These are phyloP conservation scores for Rhynchosporium graminicola DNA, from an alignment of 2,329 filamentous ascomycete genomes.

Conservation along the genomic window DNA sequence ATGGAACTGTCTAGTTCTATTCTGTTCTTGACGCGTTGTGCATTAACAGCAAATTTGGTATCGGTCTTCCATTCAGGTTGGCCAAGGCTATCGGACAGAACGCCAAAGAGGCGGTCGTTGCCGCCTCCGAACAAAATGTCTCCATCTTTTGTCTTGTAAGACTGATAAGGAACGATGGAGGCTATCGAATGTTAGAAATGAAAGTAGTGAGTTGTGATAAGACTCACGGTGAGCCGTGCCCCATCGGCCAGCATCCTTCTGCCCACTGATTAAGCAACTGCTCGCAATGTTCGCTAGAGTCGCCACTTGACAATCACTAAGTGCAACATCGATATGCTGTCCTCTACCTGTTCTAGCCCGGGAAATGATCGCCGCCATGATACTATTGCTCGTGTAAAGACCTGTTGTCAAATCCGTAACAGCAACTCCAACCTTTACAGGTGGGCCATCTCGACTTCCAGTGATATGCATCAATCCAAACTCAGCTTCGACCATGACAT, in stretches of 20 bases:
- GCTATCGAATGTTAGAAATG: conserved; percentile 50
- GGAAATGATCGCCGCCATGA: conserved; percentile 88
- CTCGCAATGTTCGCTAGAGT: conserved; percentile 95
- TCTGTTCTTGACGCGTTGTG: conserved; percentile 68
- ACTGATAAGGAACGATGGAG: conserved; percentile 95
- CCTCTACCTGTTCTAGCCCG: conserved; percentile 74
- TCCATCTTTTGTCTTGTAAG: conserved; percentile 74
- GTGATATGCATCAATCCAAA: conserved; percentile 99
- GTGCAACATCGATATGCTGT: conserved; percentile 87
- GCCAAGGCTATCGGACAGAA: conserved; percentile 62
- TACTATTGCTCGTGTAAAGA: conserved; percentile 89
- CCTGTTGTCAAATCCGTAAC: conserved; percentile 96
- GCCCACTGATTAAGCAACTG: conserved; percentile 82
- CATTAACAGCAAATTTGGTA: conserved; percentile 60
- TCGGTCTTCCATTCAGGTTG: conserved; percentile 62
- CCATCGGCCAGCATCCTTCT: conserved; percentile 88
- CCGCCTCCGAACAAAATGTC: conserved; percentile 70
- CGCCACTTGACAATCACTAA: conserved; percentile 94
- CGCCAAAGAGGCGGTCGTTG: conserved; percentile 69
- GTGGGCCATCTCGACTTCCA: conserved; percentile 80
- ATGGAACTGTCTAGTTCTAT: conserved; percentile 76
- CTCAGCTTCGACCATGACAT: conserved; percentile 99
- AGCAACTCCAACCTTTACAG: conserved; percentile 95
- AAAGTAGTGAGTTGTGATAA: not conserved
- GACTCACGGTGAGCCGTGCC: conserved; percentile 86